Conservation (phyloP, 2,329 filamentous ascomycete genomes). For the Botrytis paeoniae region DNA sequence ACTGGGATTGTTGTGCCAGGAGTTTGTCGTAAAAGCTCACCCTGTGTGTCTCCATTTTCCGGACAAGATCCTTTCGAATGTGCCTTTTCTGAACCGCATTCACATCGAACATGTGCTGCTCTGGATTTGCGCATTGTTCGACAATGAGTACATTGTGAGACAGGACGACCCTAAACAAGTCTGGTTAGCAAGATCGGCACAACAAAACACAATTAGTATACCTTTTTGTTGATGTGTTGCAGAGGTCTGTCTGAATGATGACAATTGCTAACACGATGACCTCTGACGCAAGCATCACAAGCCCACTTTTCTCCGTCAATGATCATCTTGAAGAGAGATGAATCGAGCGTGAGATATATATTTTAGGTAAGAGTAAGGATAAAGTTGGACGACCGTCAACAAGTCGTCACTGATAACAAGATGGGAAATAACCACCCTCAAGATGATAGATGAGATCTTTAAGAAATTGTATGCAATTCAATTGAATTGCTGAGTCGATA, state of each 20-base stretch:
- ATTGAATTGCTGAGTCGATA: slow-evolving; percentile 38
- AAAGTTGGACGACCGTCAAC: slow-evolving; percentile 32
- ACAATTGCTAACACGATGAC: slow-evolving; percentile 98
- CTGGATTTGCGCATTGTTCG: slow-evolving; percentile 94
- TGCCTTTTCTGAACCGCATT: slow-evolving; percentile 88
- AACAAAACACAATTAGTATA: slow-evolving; percentile 21
- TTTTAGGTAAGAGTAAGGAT: slow-evolving; percentile 7
- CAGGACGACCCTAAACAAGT: slow-evolving; percentile 66
- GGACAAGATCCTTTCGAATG: slow-evolving; percentile 56
- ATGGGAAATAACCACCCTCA: slow-evolving; percentile 31
- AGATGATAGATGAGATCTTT: slow-evolving; percentile 27
- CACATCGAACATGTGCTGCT: slow-evolving; percentile 90
- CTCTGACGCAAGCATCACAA: slow-evolving; percentile 88
- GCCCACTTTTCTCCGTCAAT: slow-evolving; percentile 97
- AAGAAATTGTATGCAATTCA: slow-evolving; percentile 33
- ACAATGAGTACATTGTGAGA: slow-evolving; percentile 97
- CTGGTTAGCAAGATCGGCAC: slow-evolving; percentile 15
- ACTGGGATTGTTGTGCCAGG: slow-evolving; percentile 31
- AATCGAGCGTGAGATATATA: slow-evolving; percentile 25
- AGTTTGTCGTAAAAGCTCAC: slow-evolving; percentile 37
- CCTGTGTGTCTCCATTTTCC: slow-evolving; percentile 47
- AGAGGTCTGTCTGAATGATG: slow-evolving; percentile 90
- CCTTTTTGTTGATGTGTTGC: slow-evolving; percentile 92
- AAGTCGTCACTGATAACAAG: slow-evolving; percentile 5
- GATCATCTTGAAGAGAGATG: slow-evolving; percentile 55